Evolutionary conservation across 2,329 filamentous ascomycete genomes (phyloP), one percentile per base, ranked within the genome.

Genomic region (Claviceps pazoutovae): DNA sequence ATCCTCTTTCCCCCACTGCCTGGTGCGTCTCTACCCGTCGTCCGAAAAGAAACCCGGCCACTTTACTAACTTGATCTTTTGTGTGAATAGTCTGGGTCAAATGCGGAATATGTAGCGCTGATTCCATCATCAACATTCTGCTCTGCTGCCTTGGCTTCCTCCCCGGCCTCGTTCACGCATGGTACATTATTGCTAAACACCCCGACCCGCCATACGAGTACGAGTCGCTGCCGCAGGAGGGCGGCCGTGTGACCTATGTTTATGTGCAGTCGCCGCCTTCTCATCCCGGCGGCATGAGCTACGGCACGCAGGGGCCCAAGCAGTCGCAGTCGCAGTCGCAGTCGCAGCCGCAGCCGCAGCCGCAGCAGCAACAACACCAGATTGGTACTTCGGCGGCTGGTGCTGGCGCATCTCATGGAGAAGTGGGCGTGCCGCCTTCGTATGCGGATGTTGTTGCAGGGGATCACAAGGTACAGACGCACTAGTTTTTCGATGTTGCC

Each of bases 131-230:
- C 74, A 98, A 98, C 74, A 83, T 97, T 67, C 84, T 90, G 46
- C 88, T 97, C 61, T 93, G 86, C 68, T 66, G 80, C 51, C 80
- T 91, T 21, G 86, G 84, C 61, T 88, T 76, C 64, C 69, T 97
- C 54, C 91, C 91, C 19, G 91, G 91, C 55, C 84, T 97, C 48
- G 73, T 98, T 2, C 93, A 98, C 72, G 81, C 90, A 56, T 97
- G 93, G 91, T 98, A 97, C 76, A 95, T 97, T 69, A 96, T 98
- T 69, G 80, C 87, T 62, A 85, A 87, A 64, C 87, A 84, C 67
- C 93, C 93, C 53, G 91, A 96, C 55, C 59, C 78, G 42, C 75
- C 83, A 53, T 78, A 78, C 66, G 80, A 84, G 56, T 89, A 93
- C 69, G 79, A 87, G 59, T 70, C 74, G 49, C 66, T 86, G 42